Evolutionary conservation across 2,329 filamentous ascomycete species (phyloP).

Genomic region (Clarireedia hainanense): DNA sequence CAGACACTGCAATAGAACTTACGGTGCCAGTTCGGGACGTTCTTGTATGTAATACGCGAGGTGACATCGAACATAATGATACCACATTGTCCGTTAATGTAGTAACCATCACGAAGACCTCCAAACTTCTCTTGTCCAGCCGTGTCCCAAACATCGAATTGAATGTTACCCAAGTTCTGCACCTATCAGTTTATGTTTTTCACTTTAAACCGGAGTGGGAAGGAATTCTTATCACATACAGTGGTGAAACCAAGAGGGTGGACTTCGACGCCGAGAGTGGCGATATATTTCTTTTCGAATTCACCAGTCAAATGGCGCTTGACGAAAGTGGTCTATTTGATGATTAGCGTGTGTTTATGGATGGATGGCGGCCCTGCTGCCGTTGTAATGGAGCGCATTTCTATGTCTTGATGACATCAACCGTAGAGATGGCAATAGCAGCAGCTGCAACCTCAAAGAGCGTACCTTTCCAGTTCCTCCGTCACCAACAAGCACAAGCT

Average conservation of each 20-base stretch:
- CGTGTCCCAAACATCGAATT: constrained; percentile 99
- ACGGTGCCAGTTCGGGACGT: constrained; percentile 99
- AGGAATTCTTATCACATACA: constrained; percentile 51
- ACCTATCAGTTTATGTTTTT: background rate
- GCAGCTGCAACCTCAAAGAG: background rate
- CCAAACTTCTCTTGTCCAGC: constrained; percentile 99
- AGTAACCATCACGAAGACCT: constrained; percentile 98
- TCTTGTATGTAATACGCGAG: constrained; percentile 99
- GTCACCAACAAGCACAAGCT: constrained; percentile 99
- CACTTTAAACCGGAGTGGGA: background rate
- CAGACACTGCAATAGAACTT: constrained; percentile 38
- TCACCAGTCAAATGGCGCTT: constrained; percentile 99
- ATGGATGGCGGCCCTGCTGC: constrained; percentile 15
- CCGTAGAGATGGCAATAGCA: constrained; percentile 5
- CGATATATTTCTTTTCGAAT: constrained; percentile 99
- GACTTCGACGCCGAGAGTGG: constrained; percentile 97
- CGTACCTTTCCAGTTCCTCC: constrained; percentile 98
- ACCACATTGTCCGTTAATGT: constrained; percentile 99
- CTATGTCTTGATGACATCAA: constrained; percentile 8
- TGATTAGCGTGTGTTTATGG: constrained; percentile 18
- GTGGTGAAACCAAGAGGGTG: constrained; percentile 97
- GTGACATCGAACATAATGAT: constrained; percentile 99
- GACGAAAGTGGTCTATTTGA: constrained; percentile 89
- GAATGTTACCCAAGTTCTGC: constrained; percentile 87
- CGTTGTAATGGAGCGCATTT: constrained; percentile 18